Conservation (phyloP, 176 grass and related monocot genomes). For the Poa pratensis region DNA sequence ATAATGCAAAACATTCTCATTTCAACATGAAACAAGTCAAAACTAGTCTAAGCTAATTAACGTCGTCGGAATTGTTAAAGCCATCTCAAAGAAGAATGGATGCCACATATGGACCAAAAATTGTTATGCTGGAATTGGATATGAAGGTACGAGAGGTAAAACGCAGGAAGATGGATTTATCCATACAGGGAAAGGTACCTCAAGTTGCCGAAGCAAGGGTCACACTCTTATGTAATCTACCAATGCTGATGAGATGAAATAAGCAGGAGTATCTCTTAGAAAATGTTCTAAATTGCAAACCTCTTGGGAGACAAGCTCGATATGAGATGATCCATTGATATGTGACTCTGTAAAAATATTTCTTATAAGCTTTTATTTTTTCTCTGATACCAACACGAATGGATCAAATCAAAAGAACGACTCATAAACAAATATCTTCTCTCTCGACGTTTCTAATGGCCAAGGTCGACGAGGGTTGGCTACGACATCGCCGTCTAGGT, state of each 20-base stretch:
- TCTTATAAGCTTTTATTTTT: no score
- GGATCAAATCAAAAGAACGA: no score
- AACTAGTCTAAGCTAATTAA: neutral
- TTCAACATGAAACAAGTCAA: neutral
- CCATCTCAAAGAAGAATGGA: neutral
- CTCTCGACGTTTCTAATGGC: no score
- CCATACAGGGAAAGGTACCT: conserved; percentile 42
- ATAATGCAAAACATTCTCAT: no score
- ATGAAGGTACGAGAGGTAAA: conserved; percentile 78
- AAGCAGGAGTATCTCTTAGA: conserved; percentile 50
- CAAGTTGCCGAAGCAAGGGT: conserved; percentile 61
- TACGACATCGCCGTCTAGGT: no score
- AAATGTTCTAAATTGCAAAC: conserved; percentile 62
- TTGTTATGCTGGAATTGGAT: neutral
- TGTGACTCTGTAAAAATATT: neutral
- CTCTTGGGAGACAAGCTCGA: neutral
- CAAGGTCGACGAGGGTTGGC: no score
- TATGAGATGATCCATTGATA: neutral
- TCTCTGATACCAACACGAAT: no score
- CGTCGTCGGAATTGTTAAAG: neutral
- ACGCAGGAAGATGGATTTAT: conserved; percentile 61
- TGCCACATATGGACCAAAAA: neutral
- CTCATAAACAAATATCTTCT: no score
- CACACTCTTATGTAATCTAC: conserved; percentile 61
- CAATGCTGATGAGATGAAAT: conserved; percentile 52